These are phyloP conservation scores for Aciculoconidium aculeatum DNA, from an alignment of 805 yeast genomes.

Conservation along the genomic window DNA sequence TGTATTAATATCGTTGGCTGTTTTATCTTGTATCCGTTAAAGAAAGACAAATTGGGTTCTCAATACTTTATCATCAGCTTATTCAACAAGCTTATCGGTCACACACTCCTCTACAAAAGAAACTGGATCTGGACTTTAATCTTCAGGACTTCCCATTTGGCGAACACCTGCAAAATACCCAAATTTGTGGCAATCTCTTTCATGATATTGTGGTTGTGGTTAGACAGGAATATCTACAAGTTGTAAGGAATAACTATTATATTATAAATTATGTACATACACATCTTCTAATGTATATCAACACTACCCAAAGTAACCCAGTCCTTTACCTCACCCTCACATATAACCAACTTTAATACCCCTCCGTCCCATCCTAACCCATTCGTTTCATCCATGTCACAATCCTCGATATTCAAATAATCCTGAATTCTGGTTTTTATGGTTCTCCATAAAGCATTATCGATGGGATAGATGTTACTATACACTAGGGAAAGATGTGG, in stretches of 20 bases:
- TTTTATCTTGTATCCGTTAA: conserved; percentile 80
- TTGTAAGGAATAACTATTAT: conserved; percentile 1
- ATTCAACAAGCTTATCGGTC: conserved; percentile 72
- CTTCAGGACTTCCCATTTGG: conserved; percentile 28
- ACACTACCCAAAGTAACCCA: conserved; percentile 63
- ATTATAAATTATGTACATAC: too few relatives aligned
- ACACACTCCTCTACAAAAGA: conserved; percentile 10
- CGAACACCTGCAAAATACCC: conserved; percentile 65
- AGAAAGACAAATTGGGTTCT: conserved; percentile 63
- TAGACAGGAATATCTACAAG: conserved; percentile 23
- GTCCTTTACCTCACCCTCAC: conserved; percentile 65
- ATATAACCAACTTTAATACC: conserved; percentile 57
- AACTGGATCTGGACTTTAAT: conserved; percentile 20
- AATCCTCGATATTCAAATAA: conserved; percentile 45
- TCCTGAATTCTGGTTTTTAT: conserved; percentile 63
- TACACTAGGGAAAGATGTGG: conserved; percentile 75
- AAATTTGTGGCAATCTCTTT: conserved; percentile 83
- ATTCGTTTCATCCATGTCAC: conserved; percentile 31
- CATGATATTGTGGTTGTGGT: conserved; percentile 77
- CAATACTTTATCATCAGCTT: conserved; percentile 63
- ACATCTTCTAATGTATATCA: conserved; percentile 25
- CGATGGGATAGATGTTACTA: conserved; percentile 58
- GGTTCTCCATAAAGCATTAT: conserved; percentile 58
- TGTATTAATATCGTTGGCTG: conserved; percentile 85
- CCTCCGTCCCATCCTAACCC: conserved; percentile 63